Conservation (phyloP, 768 basidiomycete species). For the Clathrus columnatus region DNA sequence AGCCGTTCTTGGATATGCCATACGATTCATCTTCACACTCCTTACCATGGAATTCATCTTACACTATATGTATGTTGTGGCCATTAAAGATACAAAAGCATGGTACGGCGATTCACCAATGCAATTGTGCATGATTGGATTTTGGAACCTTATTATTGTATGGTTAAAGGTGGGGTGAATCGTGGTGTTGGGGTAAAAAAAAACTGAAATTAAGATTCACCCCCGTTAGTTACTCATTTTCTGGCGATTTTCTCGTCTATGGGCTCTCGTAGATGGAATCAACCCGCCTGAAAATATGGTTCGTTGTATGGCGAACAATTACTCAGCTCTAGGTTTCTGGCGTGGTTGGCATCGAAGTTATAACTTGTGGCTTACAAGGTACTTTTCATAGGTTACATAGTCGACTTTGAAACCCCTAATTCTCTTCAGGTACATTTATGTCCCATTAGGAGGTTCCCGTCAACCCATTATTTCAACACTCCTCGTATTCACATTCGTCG, state of each 20-base stretch:
- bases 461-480: conserved; percentile 53
- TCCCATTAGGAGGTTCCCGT: conserved; percentile 76
- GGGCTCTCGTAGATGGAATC: conserved; percentile 81
- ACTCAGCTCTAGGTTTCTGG: conserved; percentile 91
- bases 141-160: conserved; percentile 93
- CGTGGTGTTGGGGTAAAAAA: background rate
- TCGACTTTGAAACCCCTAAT: background rate
- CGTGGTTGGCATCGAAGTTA: conserved; percentile 93
- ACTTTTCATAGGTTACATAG: conserved; percentile 5
- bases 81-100: conserved; percentile 82
- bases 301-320: conserved; percentile 97
- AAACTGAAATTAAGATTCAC: background rate
- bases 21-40: conserved; percentile 63
- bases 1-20: conserved; percentile 42
- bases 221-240: conserved; percentile 69
- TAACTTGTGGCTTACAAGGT: conserved; percentile 93
- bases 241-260: conserved; percentile 95
- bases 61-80: conserved; percentile 95
- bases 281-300: conserved; percentile 99
- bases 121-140: conserved; percentile 85
- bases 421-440: conserved; percentile 73
- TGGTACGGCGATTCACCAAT: conserved; percentile 75
- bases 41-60: conserved; percentile 86
- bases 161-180: conserved; percentile 77
- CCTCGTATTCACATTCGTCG: conserved; percentile 91